Conservation (phyloP, 345 rosid genomes). For the Syzygium grande region DNA sequence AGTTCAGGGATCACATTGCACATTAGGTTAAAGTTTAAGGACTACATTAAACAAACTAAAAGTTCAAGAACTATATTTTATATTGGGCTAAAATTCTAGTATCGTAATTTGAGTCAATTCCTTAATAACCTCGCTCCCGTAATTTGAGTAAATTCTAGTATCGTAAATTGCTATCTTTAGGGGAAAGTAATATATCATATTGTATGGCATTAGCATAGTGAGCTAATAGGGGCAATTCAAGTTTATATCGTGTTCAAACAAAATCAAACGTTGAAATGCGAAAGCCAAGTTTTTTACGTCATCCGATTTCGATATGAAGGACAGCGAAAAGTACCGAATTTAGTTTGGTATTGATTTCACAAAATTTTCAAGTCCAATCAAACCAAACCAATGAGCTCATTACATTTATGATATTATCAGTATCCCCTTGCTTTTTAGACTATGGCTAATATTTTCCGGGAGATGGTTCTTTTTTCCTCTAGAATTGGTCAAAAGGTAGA, state of each 20-base stretch:
- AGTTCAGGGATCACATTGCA: too few species aligned
- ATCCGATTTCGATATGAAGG: neutral
- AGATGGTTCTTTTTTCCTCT: neutral
- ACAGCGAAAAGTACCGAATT: neutral
- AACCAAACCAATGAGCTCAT: neutral
- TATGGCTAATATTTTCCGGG: neutral
- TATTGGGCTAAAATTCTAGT: fast-evolving
- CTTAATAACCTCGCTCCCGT: too few species aligned
- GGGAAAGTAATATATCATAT: too few species aligned
- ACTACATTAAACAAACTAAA: too few species aligned
- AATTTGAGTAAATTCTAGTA: too few species aligned
- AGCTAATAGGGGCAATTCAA: neutral
- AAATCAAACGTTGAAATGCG: neutral
- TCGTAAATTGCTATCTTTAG: too few species aligned
- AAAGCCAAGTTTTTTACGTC: neutral
- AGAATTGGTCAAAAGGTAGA: neutral
- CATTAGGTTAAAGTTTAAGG: too few species aligned
- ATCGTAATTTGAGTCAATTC: too few species aligned
- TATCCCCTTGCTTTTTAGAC: neutral
- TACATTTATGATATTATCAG: neutral
- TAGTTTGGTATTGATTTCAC: neutral
- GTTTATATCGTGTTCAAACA: neutral
- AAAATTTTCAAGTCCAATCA: neutral
- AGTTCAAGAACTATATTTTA: too few species aligned
- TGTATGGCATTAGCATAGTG: too few species aligned